A percentile compares a stretch with the other conserved stretches of the same genome.
Evolutionary conservation across 495 filamentous ascomycete genomes (phyloP).

Genomic region (Astrocystis sublimbata): DNA sequence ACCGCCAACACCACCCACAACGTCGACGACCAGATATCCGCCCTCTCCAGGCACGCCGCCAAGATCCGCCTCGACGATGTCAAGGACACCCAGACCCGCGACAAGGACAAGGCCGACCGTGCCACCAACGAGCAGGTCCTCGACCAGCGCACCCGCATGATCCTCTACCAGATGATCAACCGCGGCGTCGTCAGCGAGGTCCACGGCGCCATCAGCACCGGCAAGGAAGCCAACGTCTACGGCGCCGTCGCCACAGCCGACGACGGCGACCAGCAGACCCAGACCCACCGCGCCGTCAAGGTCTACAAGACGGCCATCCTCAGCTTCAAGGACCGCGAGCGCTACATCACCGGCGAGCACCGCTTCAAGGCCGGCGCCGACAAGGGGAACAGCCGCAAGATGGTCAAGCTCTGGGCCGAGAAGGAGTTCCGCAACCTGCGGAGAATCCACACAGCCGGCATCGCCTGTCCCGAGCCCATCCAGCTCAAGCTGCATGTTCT

Average conservation of each 20-base stretch:
- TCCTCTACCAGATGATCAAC: conserved; percentile 93
- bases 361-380: conserved; percentile 74
- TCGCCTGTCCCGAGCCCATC: conserved; percentile 87
- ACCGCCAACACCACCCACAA: conserved; percentile 72
- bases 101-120: conserved; percentile 83
- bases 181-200: conserved; percentile 76
- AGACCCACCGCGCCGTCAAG: conserved; percentile 76
- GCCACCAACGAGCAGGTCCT: conserved; percentile 93
- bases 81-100: conserved; percentile 52
- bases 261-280: conserved; percentile 46
- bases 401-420: conserved; percentile 98
- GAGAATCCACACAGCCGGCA: conserved; percentile 76
- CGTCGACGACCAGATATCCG: conserved; percentile 84
- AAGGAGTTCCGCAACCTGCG: conserved; percentile 96
- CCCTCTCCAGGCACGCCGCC: conserved; percentile 79
- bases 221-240: conserved; percentile 98
- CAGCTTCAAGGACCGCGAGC: conserved; percentile 95
- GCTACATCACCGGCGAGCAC: conserved; percentile 91
- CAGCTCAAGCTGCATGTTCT: conserved; percentile 86
- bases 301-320: conserved; percentile 97
- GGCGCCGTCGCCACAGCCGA: conserved; percentile 53
- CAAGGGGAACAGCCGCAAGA: conserved; percentile 87
- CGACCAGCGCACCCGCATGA: conserved; percentile 91
- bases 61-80: conserved; percentile 82
- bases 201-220: conserved; percentile 89